These are phyloP conservation scores for Pisolithus orientalis DNA, from an alignment of 768 basidiomycete genomes.

Conservation along the genomic window DNA sequence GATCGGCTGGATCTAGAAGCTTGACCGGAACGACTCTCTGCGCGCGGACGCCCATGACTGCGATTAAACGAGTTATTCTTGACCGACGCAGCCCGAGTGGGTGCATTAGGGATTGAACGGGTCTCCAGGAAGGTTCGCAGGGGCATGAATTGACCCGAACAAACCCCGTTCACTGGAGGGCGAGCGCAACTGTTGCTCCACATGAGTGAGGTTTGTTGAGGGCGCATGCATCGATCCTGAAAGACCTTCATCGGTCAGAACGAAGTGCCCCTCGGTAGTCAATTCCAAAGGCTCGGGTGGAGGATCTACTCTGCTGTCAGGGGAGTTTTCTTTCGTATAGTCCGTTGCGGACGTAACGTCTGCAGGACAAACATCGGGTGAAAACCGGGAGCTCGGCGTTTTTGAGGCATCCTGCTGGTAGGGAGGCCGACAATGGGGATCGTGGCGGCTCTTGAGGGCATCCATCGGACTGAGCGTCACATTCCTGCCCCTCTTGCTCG, in stretches of 20 bases:
- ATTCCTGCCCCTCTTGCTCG: conserved; percentile 17
- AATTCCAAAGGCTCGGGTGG: conserved; percentile 6
- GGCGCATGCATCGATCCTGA: conserved; percentile 23
- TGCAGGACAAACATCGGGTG: conserved; percentile 15
- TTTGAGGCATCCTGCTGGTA: not conserved
- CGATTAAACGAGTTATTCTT: conserved; percentile 26
- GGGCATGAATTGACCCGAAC: conserved; percentile 53
- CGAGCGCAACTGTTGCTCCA: conserved; percentile 12
- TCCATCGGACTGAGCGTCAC: conserved; percentile 6
- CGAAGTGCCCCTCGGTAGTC: conserved; percentile 9
- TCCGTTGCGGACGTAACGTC: not conserved
- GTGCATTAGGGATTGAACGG: conserved; percentile 30
- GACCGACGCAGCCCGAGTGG: conserved; percentile 26
- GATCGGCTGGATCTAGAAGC: conserved; percentile 34
- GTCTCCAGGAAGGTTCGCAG: conserved; percentile 32
- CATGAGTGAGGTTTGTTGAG: conserved; percentile 10
- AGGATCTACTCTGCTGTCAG: conserved; percentile 9
- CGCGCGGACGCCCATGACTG: conserved; percentile 51
- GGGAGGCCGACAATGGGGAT: conserved; percentile 7
- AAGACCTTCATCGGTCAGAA: conserved; percentile 16
- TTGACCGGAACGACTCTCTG: conserved; percentile 39
- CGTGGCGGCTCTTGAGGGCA: conserved; percentile 3
- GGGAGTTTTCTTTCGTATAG: conserved; percentile 5
- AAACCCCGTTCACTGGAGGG: conserved; percentile 32
- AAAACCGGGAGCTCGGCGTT: conserved; percentile 4